These are phyloP conservation scores for Tulasnella sp. DNA, from an alignment of 768 basidiomycete genomes.

Conservation along the genomic window DNA sequence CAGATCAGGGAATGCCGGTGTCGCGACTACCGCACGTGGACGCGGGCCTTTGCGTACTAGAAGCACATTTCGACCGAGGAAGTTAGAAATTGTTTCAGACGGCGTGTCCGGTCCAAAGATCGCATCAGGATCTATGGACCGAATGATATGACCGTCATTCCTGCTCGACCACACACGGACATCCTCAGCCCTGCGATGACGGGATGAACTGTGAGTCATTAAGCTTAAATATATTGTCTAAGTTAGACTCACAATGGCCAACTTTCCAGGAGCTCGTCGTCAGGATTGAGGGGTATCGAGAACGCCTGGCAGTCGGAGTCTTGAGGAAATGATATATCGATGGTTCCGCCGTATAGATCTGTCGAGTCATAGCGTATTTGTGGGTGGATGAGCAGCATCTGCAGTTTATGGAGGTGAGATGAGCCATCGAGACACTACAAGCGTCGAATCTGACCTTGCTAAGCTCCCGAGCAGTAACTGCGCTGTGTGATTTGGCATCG, in stretches of 20 bases:
- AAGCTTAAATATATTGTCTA: constrained; percentile 2
- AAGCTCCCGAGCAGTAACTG: constrained; percentile 59
- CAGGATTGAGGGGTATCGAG: constrained; percentile 46
- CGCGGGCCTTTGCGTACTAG: constrained; percentile 56
- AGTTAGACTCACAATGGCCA: constrained; percentile 46
- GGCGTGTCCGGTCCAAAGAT: constrained; percentile 29
- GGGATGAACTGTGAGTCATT: neutral
- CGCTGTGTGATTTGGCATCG: constrained; percentile 38
- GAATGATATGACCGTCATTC: constrained; percentile 60
- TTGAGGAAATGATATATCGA: constrained; percentile 49
- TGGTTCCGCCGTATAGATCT: constrained; percentile 36
- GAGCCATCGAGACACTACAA: neutral
- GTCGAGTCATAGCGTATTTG: constrained; percentile 37
- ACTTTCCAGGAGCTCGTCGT: constrained; percentile 33
- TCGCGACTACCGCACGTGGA: constrained; percentile 40
- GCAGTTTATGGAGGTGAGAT: neutral
- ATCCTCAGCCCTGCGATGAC: constrained; percentile 37
- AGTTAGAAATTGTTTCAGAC: constrained; percentile 47
- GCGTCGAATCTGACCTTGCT: constrained; percentile 36
- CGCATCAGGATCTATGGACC: constrained; percentile 25
- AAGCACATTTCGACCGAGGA: constrained; percentile 49
- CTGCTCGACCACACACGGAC: constrained; percentile 38
- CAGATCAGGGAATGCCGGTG: constrained; percentile 45
- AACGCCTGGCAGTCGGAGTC: constrained; percentile 48
- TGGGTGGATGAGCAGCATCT: constrained; percentile 63